Base-by-base conservation (phyloP, 2,329 filamentous ascomycete species). In the Trichoderma sp. region DNA sequence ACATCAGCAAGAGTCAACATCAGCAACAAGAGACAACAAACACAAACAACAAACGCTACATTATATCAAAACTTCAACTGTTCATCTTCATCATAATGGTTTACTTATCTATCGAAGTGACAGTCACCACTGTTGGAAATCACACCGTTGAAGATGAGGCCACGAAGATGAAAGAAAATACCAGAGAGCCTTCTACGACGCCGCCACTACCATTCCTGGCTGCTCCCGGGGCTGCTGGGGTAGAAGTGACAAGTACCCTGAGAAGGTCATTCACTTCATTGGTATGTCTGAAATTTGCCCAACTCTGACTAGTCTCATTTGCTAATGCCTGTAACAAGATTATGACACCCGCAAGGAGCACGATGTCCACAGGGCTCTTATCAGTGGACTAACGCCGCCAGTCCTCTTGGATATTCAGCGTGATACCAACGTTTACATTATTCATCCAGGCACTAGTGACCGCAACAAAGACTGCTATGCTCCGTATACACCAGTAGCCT, bases 201-300 rank as follows among this genome's bases (percentile, higher is more conserved):
- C 55, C 14, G 55, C 55, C 24, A 58, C 55, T 5, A 37, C n/a
- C 21, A 58, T 39, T 34, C 55, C 55, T 37, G 55, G 55, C 32
- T 58, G 55, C 55, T 58, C 55, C 34, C 55, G 55, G 11, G 55
- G 55, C 32, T 39, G 55, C n/a, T 58, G 55, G 55, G 55, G 55
- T 14, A 39, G 55, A 18, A 58, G 55, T 39, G 55, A 58, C 34
- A 58, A 58, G 16, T 58, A 58, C 21, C 55, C 55, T 26, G 32
- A 39, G 3, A 37, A 39, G 7, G 32, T 58, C 3, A 13, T 49
- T 21, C 46, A 49, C 46, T 49, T 49, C n/a, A 49, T 49, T 49
- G 46, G 46, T 49, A 49, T 21, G 46, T 49, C n/a, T 24, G 3
- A 24, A 13, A 1, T 24, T 49, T 2, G 4, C 10, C 21, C n/a